These are phyloP conservation scores for Boletus subcaerulescens DNA, from an alignment of 768 basidiomycete genomes.

Conservation along the genomic window DNA sequence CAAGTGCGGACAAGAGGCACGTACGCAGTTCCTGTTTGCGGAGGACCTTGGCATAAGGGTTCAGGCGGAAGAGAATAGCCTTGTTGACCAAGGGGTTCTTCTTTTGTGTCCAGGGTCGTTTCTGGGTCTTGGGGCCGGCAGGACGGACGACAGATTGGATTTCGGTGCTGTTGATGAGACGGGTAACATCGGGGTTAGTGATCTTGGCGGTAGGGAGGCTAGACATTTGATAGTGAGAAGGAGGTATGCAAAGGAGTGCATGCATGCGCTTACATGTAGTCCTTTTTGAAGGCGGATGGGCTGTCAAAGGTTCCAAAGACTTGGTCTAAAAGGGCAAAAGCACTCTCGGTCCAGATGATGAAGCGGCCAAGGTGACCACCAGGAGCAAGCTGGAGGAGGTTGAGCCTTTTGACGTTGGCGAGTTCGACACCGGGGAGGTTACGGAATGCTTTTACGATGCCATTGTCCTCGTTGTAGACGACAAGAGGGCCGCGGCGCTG, in stretches of 20 bases:
- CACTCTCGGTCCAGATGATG: conserved; percentile 97
- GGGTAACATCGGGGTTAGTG: conserved; percentile 93
- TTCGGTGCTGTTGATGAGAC: conserved; percentile 97
- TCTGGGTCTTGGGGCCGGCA: conserved; percentile 78
- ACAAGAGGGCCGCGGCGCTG: conserved; percentile 97
- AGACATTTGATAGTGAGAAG: background rate
- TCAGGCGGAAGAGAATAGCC: conserved; percentile 92
- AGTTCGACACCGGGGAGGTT: conserved; percentile 98
- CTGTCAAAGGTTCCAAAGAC: conserved; percentile 95
- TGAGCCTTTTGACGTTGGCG: conserved; percentile 89
- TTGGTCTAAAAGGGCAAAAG: conserved; percentile 89
- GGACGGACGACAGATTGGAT: conserved; percentile 96
- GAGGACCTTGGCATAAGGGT: conserved; percentile 96
- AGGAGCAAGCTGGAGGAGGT: conserved; percentile 98
- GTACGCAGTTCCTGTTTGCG: conserved; percentile 84
- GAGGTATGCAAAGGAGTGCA: background rate
- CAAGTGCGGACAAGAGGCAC: conserved; percentile 33
- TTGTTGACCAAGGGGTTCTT: conserved; percentile 98
- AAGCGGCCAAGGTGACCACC: conserved; percentile 99
- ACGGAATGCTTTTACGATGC: conserved; percentile 97
- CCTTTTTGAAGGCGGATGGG: conserved; percentile 82
- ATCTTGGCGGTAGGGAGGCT: conserved; percentile 97
- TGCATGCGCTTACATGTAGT: conserved; percentile 62
- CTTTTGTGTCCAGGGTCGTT: conserved; percentile 98
- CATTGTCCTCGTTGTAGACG: conserved; percentile 96